Evolutionary conservation across 2,329 filamentous ascomycete species (phyloP), one percentile per base, ranked within the genome.

Genomic region (Botryotinia globosa): DNA sequence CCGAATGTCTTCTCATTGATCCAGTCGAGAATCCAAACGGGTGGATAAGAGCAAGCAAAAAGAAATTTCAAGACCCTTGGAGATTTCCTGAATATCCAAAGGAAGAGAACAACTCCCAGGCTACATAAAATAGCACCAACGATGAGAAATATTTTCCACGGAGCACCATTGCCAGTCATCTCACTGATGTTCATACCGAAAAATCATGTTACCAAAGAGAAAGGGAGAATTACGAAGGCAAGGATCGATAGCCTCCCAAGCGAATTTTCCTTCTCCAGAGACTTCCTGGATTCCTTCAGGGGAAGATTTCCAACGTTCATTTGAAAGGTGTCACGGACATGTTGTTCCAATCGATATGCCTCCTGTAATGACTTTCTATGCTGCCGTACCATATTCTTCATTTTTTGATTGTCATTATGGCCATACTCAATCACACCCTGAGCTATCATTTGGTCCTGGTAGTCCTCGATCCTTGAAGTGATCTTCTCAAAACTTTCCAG

Each of bases 401-500:
- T 37, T 29, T 34, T 65, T 65, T 45, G 18, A 12, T 65, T 34
- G 12, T 34, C 29, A 14, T 65, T 44, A 12, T 65, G 29, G 9
- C 16, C n/a, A 22, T 45, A 25, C 14, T 20, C 12, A 37, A 65
- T 12, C 1, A 70, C 39, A n/a, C 29, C 25, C 7, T 77, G 14
- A 73, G 71, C 0, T 76, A 77, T 56, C 75, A 76, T 73, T 39
- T 75, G 51, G 42, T 73, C 7, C 76, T 75, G 76, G 64, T 76
- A 64, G 63, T 65, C 8, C 48, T 71, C 42, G 74, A 73, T 48
- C 7, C 75, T 44, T 75, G 37, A 25, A 29, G 34, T 42, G 22
- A 63, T 63, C 8, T n/a, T 25, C 34, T 63, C 34, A 42, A 63
- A 63, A 42, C 34, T 63, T 34, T 63, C 34, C 4, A 62, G 6